Conservation (phyloP, 2,329 filamentous ascomycete genomes). For the Lizonia empirigonia region DNA sequence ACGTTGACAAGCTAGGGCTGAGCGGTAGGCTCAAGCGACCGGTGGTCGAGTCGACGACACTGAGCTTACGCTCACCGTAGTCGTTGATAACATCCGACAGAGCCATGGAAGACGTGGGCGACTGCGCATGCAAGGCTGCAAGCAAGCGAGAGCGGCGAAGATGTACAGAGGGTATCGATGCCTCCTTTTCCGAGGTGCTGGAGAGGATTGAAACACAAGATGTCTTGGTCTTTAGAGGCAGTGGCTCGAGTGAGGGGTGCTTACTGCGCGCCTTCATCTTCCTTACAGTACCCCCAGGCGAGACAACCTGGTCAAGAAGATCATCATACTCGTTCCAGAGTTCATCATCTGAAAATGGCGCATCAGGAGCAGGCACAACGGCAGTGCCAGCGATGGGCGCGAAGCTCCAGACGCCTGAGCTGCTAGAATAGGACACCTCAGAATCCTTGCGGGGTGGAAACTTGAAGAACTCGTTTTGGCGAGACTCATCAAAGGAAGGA, state of each 20-base stretch:
- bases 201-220: conserved; percentile 39
- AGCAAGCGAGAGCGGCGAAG: conserved; percentile 58
- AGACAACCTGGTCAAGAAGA: conserved; percentile 73
- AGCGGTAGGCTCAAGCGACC: conserved; percentile 47
- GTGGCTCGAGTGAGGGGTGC: conserved; percentile 39
- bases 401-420: conserved; percentile 66
- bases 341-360: conserved; percentile 77
- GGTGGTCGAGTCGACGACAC: conserved; percentile 46
- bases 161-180: conserved; percentile 46
- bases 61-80: conserved; percentile 53
- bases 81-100: conserved; percentile 60
- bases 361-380: conserved; percentile 65
- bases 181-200: conserved; percentile 29
- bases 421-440: conserved; percentile 67
- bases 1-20: conserved; percentile 38
- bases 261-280: conserved; percentile 19
- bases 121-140: conserved; percentile 56
- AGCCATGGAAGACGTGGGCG: conserved; percentile 59
- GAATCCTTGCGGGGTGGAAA: conserved; percentile 78
- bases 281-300: conserved; percentile 26
- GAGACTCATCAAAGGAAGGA: conserved; percentile 37
- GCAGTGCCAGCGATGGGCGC: conserved; percentile 64
- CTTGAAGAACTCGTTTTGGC: conserved; percentile 69
- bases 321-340: conserved; percentile 96
- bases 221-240: conserved; percentile 34